These are phyloP conservation scores for Pythium coloratum DNA, from an alignment of 352 stramenopile species.

Conservation along the genomic window DNA sequence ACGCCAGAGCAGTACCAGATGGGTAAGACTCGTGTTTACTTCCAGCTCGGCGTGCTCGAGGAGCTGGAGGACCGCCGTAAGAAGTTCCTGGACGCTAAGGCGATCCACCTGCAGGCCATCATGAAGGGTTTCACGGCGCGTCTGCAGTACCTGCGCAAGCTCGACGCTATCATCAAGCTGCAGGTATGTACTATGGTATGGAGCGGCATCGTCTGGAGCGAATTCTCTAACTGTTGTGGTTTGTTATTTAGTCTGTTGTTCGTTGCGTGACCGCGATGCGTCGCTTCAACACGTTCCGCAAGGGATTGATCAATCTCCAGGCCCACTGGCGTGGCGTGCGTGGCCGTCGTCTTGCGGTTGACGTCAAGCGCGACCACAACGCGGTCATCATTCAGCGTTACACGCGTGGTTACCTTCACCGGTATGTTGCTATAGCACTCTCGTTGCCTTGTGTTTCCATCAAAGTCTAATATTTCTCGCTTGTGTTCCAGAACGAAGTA, in stretches of 20 bases:
- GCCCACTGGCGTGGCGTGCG: conserved; percentile 72
- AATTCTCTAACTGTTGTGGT: neutral
- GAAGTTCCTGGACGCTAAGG: conserved; percentile 84
- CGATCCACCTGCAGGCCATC: conserved; percentile 71
- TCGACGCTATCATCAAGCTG: conserved; percentile 80
- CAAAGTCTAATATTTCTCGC: neutral
- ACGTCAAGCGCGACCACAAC: conserved; percentile 82
- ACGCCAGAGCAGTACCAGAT: conserved; percentile 84
- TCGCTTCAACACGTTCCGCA: conserved; percentile 82
- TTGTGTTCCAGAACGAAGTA: conserved; percentile 40
- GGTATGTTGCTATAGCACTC: conserved; percentile 16
- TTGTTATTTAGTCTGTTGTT: conserved; percentile 54
- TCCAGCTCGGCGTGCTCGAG: conserved; percentile 82
- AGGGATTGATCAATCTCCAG: conserved; percentile 58
- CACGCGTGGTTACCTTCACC: conserved; percentile 68
- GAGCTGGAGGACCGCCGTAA: conserved; percentile 84
- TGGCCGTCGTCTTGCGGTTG: conserved; percentile 58
- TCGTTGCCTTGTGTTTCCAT: neutral
- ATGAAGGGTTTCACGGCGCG: conserved; percentile 77
- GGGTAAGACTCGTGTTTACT: conserved; percentile 88
- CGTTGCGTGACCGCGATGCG: conserved; percentile 83
- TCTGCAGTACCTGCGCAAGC: conserved; percentile 75
- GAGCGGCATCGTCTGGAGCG: neutral
- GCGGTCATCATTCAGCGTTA: conserved; percentile 86
- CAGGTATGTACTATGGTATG: conserved; percentile 35